Conservation (phyloP, 495 filamentous ascomycete genomes). For the Penicillium soppii region DNA sequence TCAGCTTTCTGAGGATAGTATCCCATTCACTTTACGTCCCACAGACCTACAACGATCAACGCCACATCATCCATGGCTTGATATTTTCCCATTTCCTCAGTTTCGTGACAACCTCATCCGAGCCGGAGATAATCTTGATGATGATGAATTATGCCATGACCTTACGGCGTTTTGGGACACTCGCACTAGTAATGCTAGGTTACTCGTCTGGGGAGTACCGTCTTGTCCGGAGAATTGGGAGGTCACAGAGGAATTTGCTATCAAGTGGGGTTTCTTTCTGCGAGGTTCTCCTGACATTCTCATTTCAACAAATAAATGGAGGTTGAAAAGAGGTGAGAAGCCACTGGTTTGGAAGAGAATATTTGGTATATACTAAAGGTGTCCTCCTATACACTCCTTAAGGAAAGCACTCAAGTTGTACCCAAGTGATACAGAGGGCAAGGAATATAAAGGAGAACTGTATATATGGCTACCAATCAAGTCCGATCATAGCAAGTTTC, state of each 20-base stretch:
- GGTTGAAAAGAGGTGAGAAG: constrained; percentile 33
- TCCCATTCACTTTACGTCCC: constrained; percentile 25
- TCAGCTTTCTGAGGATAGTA: constrained; percentile 7
- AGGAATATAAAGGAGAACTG: too few species aligned
- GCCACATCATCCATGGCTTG: constrained; percentile 34
- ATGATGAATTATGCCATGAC: constrained; percentile 26
- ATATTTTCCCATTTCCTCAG: constrained; percentile 29
- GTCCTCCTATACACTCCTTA: too few species aligned
- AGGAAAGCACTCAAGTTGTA: too few species aligned
- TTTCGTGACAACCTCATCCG: constrained; percentile 30
- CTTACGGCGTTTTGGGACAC: constrained; percentile 27
- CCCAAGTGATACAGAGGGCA: too few species aligned
- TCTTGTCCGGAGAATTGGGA: constrained; percentile 46
- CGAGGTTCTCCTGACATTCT: constrained; percentile 37
- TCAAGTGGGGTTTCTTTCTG: constrained; percentile 43
- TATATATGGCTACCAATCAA: too few species aligned
- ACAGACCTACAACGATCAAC: constrained; percentile 20
- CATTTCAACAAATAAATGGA: constrained; percentile 43
- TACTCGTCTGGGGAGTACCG: constrained; percentile 48
- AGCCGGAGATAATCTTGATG: constrained; percentile 17
- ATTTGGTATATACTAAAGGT: neutral
- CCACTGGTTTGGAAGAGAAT: constrained; percentile 10
- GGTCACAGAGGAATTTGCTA: constrained; percentile 36
- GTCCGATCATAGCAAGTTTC: too few species aligned
- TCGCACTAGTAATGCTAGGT: constrained; percentile 4